phyloP scores from a whole-genome alignment of 192 early-diverging fungal species.

The Entomortierella chlamydospora region DNA sequence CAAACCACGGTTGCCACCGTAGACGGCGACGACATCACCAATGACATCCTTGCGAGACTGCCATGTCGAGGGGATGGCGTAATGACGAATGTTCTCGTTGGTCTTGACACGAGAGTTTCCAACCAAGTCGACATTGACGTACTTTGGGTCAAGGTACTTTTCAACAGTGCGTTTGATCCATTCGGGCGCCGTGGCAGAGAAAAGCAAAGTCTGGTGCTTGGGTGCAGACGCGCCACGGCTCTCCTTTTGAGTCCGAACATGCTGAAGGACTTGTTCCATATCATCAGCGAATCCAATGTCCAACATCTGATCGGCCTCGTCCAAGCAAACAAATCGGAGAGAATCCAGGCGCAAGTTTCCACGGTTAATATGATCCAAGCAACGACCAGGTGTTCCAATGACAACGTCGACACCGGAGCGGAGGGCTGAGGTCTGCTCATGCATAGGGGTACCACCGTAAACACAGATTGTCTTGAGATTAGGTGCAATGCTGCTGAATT shows the following conservation, averaged over 20 bases:
- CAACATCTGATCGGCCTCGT: conserved; percentile 90
- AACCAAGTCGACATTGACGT: conserved; percentile 83
- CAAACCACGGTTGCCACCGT: conserved; percentile 80
- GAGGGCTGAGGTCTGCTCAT: conserved; percentile 85
- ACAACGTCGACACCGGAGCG: conserved; percentile 79
- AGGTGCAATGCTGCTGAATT: conserved; percentile 74
- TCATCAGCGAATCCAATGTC: conserved; percentile 85
- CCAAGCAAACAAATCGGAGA: conserved; percentile 74
- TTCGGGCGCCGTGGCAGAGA: conserved; percentile 86
- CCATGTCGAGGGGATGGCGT: conserved; percentile 88
- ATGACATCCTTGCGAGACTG: conserved; percentile 91
- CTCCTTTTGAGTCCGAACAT: conserved; percentile 83
- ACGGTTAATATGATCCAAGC: conserved; percentile 85
- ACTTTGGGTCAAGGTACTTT: conserved; percentile 66
- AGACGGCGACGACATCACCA: conserved; percentile 93
- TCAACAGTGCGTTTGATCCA: conserved; percentile 81
- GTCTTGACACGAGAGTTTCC: conserved; percentile 91
- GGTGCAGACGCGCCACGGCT: conserved; percentile 35
- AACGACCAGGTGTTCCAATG: conserved; percentile 86
- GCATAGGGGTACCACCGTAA: conserved; percentile 92
- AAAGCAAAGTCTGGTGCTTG: conserved; percentile 82
- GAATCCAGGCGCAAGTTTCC: conserved; percentile 78
- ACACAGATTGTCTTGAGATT: conserved; percentile 76
- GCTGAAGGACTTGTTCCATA: conserved; percentile 83
- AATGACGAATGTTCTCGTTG: conserved; percentile 87